Evolutionary conservation across 192 early-diverging fungal species (phyloP).

Genomic region (Rhizoclosmatium sp.): DNA sequence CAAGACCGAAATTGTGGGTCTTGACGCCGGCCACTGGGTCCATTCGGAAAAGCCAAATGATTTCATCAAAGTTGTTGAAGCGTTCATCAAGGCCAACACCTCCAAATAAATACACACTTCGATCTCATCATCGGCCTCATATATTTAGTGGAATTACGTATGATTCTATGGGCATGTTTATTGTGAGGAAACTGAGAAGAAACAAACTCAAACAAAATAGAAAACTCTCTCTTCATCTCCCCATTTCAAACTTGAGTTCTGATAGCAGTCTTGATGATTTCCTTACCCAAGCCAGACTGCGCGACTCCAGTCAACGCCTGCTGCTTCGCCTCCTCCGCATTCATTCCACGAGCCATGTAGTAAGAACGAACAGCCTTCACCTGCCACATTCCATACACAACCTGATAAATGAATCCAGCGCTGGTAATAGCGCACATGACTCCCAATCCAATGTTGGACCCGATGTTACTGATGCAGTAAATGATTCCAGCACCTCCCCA

Average conservation of each 20-base stretch:
- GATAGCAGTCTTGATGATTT: slow-evolving; percentile 30
- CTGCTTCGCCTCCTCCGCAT: slow-evolving; percentile 42
- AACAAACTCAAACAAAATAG: too few species aligned
- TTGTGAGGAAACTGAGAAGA: too few species aligned
- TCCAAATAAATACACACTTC: too few species aligned
- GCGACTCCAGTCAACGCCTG: slow-evolving; percentile 47
- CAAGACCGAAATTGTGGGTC: slow-evolving; percentile 60
- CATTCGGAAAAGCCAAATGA: slow-evolving; percentile 57
- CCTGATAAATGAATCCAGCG: slow-evolving; percentile 42
- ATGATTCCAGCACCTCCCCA: slow-evolving; percentile 49
- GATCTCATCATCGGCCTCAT: too few species aligned
- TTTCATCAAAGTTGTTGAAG: slow-evolving; percentile 41
- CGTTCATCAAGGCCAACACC: slow-evolving; percentile 27
- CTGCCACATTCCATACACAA: slow-evolving; percentile 54
- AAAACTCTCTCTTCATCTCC: background rate
- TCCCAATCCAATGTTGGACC: slow-evolving; percentile 37
- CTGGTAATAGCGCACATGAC: slow-evolving; percentile 46
- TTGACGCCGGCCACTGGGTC: slow-evolving; percentile 93
- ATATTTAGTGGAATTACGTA: too few species aligned
- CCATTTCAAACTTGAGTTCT: slow-evolving; percentile 4
- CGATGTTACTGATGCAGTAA: slow-evolving; percentile 39
- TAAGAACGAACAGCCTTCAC: slow-evolving; percentile 43
- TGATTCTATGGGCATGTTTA: too few species aligned
- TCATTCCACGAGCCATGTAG: slow-evolving; percentile 43
- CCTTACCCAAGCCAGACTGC: slow-evolving; percentile 23